These are phyloP conservation scores for Metschnikowia sp. DNA, from an alignment of 805 yeast species.

Conservation along the genomic window DNA sequence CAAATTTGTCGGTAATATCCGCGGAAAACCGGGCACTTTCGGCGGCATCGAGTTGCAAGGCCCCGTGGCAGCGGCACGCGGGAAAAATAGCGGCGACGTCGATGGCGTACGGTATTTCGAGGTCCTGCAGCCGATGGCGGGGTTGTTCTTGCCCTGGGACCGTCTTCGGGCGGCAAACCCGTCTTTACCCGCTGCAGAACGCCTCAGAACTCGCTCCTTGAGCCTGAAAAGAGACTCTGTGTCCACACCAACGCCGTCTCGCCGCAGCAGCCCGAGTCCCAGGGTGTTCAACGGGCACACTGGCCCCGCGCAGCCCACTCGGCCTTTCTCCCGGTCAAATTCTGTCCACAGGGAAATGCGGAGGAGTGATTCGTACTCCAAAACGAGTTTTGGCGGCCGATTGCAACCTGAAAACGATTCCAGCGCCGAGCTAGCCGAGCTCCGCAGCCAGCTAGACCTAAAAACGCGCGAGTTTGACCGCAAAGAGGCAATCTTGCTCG, in stretches of 20 bases:
- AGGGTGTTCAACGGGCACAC: not conserved
- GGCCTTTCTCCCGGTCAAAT: conserved; percentile 4
- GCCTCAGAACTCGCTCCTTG: conserved; percentile 2
- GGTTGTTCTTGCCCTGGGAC: conserved; percentile 67
- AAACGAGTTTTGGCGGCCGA: not conserved
- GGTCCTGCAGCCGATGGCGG: conserved; percentile 62
- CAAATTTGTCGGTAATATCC: conserved; percentile 68
- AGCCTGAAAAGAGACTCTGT: conserved; percentile 9
- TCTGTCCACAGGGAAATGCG: not conserved
- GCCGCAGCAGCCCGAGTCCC: conserved; percentile 7
- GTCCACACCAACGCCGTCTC: conserved; percentile 14
- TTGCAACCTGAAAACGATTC: not conserved
- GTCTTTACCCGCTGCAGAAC: conserved; percentile 16
- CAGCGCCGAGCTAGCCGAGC: conserved; percentile 4
- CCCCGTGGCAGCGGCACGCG: conserved; percentile 51
- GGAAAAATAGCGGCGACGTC: conserved; percentile 84
- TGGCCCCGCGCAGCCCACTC: not conserved
- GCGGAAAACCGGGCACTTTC: conserved; percentile 67
- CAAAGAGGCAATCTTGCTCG: conserved; percentile 44
- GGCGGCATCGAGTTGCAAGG: conserved; percentile 88
- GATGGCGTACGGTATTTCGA: conserved; percentile 68
- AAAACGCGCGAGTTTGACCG: conserved; percentile 32
- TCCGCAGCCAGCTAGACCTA: conserved; percentile 7
- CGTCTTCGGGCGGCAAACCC: conserved; percentile 38
- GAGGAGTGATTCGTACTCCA: not conserved